These are phyloP conservation scores for Ceratobasidium sp. DNA, from an alignment of 1,284 basidiomycete species.

Conservation along the genomic window DNA sequence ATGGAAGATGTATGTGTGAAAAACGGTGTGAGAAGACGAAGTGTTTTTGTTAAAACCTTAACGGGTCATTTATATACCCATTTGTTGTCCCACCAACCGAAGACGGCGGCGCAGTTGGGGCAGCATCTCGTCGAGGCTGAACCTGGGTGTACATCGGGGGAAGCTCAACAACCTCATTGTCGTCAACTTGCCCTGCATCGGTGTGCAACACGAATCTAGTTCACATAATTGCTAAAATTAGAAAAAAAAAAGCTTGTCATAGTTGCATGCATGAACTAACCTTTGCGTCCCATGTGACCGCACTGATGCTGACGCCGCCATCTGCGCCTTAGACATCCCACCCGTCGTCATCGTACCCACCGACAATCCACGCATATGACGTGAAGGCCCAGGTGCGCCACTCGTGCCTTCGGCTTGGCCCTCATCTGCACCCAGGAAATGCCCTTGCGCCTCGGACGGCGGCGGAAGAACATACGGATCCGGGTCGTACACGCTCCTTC, in stretches of 20 bases:
- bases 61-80: slow-evolving; percentile 15
- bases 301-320: slow-evolving; percentile 46
- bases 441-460: slow-evolving; percentile 45
- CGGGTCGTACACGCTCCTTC: slow-evolving; percentile 51
- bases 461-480: slow-evolving; percentile 52
- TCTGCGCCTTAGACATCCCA: slow-evolving; percentile 49
- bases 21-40: slow-evolving; percentile 15
- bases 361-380: slow-evolving; percentile 52
- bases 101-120: slow-evolving; percentile 49
- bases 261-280: slow-evolving; percentile 57
- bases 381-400: neutral
- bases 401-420: neutral
- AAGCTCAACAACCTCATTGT: slow-evolving; percentile 72
- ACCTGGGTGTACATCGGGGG: slow-evolving; percentile 70
- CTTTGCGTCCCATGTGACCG: slow-evolving; percentile 59
- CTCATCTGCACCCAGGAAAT: slow-evolving; percentile 32
- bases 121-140: slow-evolving; percentile 57
- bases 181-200: slow-evolving; percentile 71
- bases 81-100: neutral
- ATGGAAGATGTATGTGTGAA: slow-evolving; percentile 1
- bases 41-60: slow-evolving; percentile 15
- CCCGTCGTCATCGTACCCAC: slow-evolving; percentile 63
- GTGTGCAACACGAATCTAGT: slow-evolving; percentile 72
- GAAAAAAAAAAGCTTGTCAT: neutral
- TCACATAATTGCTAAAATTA: slow-evolving; percentile 5